phyloP scores from a whole-genome alignment of 2,329 filamentous ascomycete species.

The Coniosporium tulheliwenetii region DNA sequence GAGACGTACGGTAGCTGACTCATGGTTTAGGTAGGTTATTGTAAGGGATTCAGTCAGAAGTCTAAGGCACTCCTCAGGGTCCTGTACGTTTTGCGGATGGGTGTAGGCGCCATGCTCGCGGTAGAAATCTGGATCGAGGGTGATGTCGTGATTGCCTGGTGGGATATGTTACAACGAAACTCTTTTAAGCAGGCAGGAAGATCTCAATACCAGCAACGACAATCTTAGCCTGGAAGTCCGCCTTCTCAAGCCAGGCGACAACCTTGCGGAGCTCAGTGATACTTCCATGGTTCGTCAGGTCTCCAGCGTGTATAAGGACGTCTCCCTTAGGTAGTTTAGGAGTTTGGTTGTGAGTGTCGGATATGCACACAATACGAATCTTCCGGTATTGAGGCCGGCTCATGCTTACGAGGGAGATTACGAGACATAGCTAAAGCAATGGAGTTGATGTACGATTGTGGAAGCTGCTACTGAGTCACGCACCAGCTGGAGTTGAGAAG shows the following conservation, averaged over 20 bases:
- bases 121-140: conserved; percentile 51
- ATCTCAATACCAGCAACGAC: conserved; percentile 45
- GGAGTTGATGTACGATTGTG: no score
- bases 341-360: conserved; percentile 47
- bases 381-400: conserved; percentile 11
- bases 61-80: conserved; percentile 35
- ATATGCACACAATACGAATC: conserved; percentile 58
- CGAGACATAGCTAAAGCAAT: no score
- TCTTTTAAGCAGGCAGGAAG: conserved; percentile 1
- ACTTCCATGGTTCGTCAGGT: conserved; percentile 59
- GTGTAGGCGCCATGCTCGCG: conserved; percentile 34
- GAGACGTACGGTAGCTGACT: conserved; percentile 38
- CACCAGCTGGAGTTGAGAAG: no score
- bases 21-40: conserved; percentile 51
- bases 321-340: conserved; percentile 54
- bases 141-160: conserved; percentile 60
- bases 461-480: no score
- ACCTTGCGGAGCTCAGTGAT: conserved; percentile 40
- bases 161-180: neutral
- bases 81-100: conserved; percentile 41
- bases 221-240: conserved; percentile 55
- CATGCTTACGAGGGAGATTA: no score
- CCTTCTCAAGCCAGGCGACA: conserved; percentile 50
- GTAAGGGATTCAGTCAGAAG: conserved; percentile 34
- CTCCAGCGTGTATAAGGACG: conserved; percentile 61